phyloP scores from a whole-genome alignment of 495 filamentous ascomycete species.

The Hypoxylon crocopeplum region DNA sequence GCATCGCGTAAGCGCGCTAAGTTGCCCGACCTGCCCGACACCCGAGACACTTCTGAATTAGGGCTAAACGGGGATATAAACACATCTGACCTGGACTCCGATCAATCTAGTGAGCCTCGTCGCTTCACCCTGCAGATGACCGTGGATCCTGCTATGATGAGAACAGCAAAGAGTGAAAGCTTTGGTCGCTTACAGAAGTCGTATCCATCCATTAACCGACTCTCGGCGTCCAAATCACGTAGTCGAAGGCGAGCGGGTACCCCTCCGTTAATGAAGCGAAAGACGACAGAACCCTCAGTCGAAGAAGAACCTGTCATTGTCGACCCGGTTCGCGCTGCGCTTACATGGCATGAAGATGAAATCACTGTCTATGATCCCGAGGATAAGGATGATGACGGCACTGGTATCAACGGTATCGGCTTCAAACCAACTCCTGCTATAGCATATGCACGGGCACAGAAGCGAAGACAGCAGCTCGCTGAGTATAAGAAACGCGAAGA shows the following conservation, averaged over 20 bases:
- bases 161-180: slow-evolving; percentile 36
- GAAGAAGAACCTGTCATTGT: slow-evolving; percentile 46
- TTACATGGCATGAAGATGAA: slow-evolving; percentile 85
- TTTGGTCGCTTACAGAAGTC: slow-evolving; percentile 37
- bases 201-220: slow-evolving; percentile 48
- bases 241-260: slow-evolving; percentile 51
- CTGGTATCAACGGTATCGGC: slow-evolving; percentile 87
- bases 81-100: neutral
- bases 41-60: slow-evolving; percentile 20
- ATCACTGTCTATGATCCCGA: slow-evolving; percentile 81
- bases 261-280: slow-evolving; percentile 45
- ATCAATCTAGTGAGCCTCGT: slow-evolving; percentile 24
- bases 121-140: slow-evolving; percentile 25
- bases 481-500: slow-evolving; percentile 86
- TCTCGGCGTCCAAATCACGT: slow-evolving; percentile 50
- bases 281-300: slow-evolving; percentile 11
- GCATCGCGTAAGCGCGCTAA: slow-evolving; percentile 48
- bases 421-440: slow-evolving; percentile 88
- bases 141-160: slow-evolving; percentile 40
- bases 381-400: slow-evolving; percentile 78
- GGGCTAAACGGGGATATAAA: slow-evolving; percentile 4
- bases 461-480: slow-evolving; percentile 78
- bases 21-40: slow-evolving; percentile 36
- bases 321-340: slow-evolving; percentile 59
- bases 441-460: slow-evolving; percentile 76